Evolutionary conservation across 495 filamentous ascomycete species (phyloP).

Genomic region (Apodospora peruviana): DNA sequence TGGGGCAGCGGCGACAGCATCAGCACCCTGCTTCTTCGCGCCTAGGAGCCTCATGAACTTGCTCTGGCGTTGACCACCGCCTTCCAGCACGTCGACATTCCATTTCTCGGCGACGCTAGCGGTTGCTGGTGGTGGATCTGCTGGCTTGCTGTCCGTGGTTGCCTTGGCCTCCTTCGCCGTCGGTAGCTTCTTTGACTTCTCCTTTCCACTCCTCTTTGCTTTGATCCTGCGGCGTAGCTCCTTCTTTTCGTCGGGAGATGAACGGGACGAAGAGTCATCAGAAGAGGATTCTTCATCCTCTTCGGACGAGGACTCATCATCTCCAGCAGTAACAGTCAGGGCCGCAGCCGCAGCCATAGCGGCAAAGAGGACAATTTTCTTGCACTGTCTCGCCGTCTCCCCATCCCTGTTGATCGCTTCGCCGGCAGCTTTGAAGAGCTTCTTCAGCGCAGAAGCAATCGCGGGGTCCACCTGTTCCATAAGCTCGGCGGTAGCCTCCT

Average conservation of each 20-base stretch:
- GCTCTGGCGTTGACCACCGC: conserved; percentile 42
- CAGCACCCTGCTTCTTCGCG: conserved; percentile 33
- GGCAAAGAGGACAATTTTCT: neutral
- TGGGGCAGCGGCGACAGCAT: conserved; percentile 3
- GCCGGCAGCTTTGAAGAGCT: neutral
- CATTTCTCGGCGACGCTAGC: conserved; percentile 35
- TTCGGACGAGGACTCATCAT: neutral
- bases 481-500: neutral
- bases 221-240: conserved; percentile 9
- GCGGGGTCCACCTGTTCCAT: neutral
- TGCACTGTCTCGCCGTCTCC: neutral
- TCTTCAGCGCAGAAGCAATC: neutral
- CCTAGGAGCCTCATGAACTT: conserved; percentile 56
- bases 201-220: conserved; percentile 10
- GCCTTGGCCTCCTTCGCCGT: conserved; percentile 5
- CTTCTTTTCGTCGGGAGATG: neutral
- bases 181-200: conserved; percentile 10
- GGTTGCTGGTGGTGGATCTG: neutral
- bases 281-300: neutral
- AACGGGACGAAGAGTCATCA: neutral
- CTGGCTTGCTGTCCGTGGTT: neutral
- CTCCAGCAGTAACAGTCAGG: neutral
- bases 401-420: neutral
- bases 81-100: conserved; percentile 47
- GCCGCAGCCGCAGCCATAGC: neutral